Conservation (phyloP, 768 basidiomycete genomes). For the Saitozyma podzolica region DNA sequence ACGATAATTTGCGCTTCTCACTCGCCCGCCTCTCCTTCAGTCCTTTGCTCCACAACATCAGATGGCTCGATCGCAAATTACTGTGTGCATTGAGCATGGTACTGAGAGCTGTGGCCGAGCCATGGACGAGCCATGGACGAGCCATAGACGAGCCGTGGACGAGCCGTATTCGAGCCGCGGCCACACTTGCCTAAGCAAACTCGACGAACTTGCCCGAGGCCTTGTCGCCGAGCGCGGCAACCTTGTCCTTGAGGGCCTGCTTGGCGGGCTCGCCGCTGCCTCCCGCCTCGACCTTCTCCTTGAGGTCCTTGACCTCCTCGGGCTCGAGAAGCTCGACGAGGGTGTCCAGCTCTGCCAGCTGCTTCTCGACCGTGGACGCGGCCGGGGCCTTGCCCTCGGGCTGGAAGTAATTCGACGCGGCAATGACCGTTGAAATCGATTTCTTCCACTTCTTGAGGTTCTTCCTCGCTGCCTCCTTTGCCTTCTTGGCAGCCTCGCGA, state of each 20-base stretch:
- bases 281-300: constrained; percentile 53
- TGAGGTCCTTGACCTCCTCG: constrained; percentile 53
- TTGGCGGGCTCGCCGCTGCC: constrained; percentile 50
- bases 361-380: constrained; percentile 53
- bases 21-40: too few species aligned
- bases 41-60: too few species aligned
- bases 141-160: too few species aligned
- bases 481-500: constrained; percentile 61
- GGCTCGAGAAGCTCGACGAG: constrained; percentile 54
- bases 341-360: constrained; percentile 54
- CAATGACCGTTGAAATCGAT: constrained; percentile 55
- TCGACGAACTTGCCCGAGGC: constrained; percentile 51
- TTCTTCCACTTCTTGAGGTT: constrained; percentile 64
- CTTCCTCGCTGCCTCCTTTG: constrained; percentile 64
- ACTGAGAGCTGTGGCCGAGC: too few species aligned
- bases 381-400: constrained; percentile 50
- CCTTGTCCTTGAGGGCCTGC: constrained; percentile 44
- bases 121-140: too few species aligned
- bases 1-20: too few species aligned
- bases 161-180: too few species aligned
- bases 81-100: too few species aligned
- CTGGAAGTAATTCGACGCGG: constrained; percentile 56
- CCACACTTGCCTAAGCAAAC: constrained; percentile 44
- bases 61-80: too few species aligned
- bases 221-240: constrained; percentile 38